These are phyloP conservation scores for Arthroderma sp. DNA, from an alignment of 2,329 filamentous ascomycete genomes.

Conservation along the genomic window DNA sequence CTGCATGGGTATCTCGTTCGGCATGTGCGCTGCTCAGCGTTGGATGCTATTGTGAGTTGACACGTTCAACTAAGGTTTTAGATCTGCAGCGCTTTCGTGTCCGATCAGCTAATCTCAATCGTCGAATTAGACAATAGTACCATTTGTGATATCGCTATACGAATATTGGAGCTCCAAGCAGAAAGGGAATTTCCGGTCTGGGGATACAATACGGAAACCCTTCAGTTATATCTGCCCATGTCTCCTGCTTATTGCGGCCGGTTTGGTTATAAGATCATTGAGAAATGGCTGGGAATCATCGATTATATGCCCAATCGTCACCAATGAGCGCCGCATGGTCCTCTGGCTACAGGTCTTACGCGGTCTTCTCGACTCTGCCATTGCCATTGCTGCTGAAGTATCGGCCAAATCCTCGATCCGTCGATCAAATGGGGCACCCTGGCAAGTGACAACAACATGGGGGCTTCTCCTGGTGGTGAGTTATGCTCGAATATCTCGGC, in stretches of 20 bases:
- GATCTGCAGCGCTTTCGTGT: neutral
- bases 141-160: constrained; percentile 32
- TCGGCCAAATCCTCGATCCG: constrained; percentile 11
- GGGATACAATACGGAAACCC: constrained; percentile 12
- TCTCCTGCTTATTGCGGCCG: constrained; percentile 28
- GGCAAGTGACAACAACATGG: constrained; percentile 12
- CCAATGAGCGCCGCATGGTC: constrained; percentile 24
- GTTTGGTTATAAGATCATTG: constrained; percentile 27
- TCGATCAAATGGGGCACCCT: neutral
- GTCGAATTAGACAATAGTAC: constrained; percentile 27
- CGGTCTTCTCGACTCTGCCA: constrained; percentile 31
- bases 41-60: constrained; percentile 25
- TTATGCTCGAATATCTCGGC: neutral
- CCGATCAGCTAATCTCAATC: neutral
- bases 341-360: constrained; percentile 29
- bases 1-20: constrained; percentile 31
- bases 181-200: constrained; percentile 13
- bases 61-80: neutral
- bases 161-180: constrained; percentile 28
- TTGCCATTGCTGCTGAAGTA: constrained; percentile 26
- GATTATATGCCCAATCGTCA: constrained; percentile 38
- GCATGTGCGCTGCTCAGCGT: constrained; percentile 34
- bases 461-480: constrained; percentile 12
- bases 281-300: constrained; percentile 32
- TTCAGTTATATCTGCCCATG: constrained; percentile 31